Base-by-base conservation (phyloP, 495 filamentous ascomycete species). In the Pseudomonodictys pantanalensis region DNA sequence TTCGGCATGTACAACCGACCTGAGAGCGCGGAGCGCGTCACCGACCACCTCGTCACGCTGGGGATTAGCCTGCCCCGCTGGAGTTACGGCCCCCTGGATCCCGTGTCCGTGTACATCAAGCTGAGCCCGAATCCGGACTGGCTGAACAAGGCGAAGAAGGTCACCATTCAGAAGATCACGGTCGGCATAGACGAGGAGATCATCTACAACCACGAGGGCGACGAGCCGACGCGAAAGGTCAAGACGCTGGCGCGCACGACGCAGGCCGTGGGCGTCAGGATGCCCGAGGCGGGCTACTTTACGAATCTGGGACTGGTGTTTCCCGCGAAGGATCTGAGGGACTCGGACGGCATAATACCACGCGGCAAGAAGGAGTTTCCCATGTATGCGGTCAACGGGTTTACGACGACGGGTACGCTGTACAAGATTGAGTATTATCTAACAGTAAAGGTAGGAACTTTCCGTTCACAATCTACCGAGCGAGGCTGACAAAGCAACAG, bases 1-100 rank as follows among this genome's bases (percentile, higher is more conserved):
- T 98, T 97, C 73, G 95, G 93, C 71, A 98, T 98, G 93, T 98
- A 97, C 76, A 97, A 97, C 74, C 86, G 91, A 25, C 93, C 91
- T 9, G 93, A 97, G 72, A 85, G 83, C 49, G 89, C 89, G 46
- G 89, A 95, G 60, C 81, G 81, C 50, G 86, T 91, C 52, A 81
- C 89, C 35, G 93, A 98, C 72, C 92, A 95, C 69, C 74, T 97
- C 51, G 92, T 98, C 39, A 95, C 90, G 15, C 75, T 98, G 54
- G 88, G 89, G 17, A 95, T 96, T 52, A 92, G 87, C 49, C 77
- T 98, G 58, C 92, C 92, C 9, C 83, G 90, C 50, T 97, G 93
- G 93, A 96, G 91, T 23, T 98, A 97, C 68, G 93, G 93, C 17
- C 93, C 93, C 2, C 76, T 95, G 49, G 93, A 98, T 69, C 93